Evolutionary conservation across 179 eudicot genomes (phyloP).

Genomic region (Beta macrorhiza): DNA sequence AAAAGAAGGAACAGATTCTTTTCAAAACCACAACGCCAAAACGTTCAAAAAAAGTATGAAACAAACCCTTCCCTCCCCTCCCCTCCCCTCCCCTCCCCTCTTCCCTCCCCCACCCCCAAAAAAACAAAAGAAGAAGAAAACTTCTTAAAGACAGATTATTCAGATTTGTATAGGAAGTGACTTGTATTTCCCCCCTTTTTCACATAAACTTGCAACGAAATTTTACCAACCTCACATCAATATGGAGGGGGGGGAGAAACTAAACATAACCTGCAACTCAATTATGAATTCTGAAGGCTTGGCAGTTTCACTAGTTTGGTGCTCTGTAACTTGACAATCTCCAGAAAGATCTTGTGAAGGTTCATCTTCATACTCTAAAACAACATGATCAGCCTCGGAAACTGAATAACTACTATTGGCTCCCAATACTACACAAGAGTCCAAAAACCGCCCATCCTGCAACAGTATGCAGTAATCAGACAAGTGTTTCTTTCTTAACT

Average conservation of each 20-base stretch:
- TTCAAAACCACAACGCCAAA: not conserved
- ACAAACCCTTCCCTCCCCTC: not conserved
- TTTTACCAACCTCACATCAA: not conserved
- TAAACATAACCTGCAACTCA: conserved; percentile 69
- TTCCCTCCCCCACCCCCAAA: not conserved
- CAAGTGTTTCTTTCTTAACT: not conserved
- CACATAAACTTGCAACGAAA: not conserved
- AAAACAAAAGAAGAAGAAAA: not conserved
- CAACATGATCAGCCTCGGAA: conserved; percentile 65
- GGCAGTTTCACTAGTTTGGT: conserved; percentile 40
- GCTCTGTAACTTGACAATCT: conserved; percentile 27
- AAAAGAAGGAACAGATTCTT: not conserved
- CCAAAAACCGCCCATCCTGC: conserved; percentile 83
- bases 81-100: not conserved
- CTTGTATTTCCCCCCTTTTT: not conserved
- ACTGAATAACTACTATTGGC: conserved; percentile 80
- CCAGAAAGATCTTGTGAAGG: conserved; percentile 32
- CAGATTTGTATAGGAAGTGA: not conserved
- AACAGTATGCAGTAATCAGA: conserved; percentile 24
- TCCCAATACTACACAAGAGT: conserved; percentile 77
- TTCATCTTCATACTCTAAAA: conserved; percentile 49
- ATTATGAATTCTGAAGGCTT: conserved; percentile 54
- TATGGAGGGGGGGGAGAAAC: not conserved
- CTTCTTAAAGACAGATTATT: not conserved
- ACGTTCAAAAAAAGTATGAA: not conserved